Evolutionary conservation across 108 stramenopile genomes (phyloP).

Genomic region (Cyclotella kingstonii): DNA sequence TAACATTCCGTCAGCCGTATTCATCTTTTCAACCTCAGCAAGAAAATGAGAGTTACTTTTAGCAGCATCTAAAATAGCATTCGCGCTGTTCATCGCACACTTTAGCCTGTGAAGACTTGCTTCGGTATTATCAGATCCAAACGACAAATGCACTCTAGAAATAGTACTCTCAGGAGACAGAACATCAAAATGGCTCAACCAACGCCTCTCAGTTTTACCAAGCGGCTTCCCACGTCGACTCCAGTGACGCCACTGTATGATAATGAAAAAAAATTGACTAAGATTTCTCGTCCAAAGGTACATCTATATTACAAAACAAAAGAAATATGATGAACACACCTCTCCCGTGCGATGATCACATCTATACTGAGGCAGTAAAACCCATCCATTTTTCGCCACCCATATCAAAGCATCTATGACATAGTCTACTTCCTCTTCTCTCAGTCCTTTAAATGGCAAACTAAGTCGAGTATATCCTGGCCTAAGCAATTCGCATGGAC

Average conservation of each 20-base stretch:
- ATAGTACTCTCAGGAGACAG: not conserved
- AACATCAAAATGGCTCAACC: slow-evolving; percentile 77
- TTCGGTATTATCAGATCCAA: not conserved
- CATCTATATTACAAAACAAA: not conserved
- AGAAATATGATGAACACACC: not conserved
- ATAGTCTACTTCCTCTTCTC: slow-evolving; percentile 82
- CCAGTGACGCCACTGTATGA: slow-evolving; percentile 65
- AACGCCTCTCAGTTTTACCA: slow-evolving; percentile 63
- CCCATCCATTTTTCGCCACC: slow-evolving; percentile 87
- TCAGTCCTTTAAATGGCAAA: slow-evolving; percentile 75
- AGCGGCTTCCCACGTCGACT: slow-evolving; percentile 77
- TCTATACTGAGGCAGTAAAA: slow-evolving; percentile 90
- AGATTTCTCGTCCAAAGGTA: not conserved
- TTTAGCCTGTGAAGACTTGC: slow-evolving; percentile 31
- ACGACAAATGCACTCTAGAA: not conserved
- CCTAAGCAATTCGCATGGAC: slow-evolving; percentile 75
- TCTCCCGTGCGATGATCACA: slow-evolving; percentile 85
- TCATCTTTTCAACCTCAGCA: slow-evolving; percentile 78
- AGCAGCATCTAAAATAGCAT: slow-evolving; percentile 54
- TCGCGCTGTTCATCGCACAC: slow-evolving; percentile 59
- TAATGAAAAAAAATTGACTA: not conserved
- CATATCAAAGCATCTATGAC: slow-evolving; percentile 86
- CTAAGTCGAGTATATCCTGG: slow-evolving; percentile 94
- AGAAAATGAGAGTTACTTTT: slow-evolving; percentile 59
- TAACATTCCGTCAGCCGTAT: slow-evolving; percentile 41